A percentile compares a stretch with the other conserved stretches of the same genome.
phyloP scores from a whole-genome alignment of 129 eudicot genomes.

The Centrapalus pauciflorus region DNA sequence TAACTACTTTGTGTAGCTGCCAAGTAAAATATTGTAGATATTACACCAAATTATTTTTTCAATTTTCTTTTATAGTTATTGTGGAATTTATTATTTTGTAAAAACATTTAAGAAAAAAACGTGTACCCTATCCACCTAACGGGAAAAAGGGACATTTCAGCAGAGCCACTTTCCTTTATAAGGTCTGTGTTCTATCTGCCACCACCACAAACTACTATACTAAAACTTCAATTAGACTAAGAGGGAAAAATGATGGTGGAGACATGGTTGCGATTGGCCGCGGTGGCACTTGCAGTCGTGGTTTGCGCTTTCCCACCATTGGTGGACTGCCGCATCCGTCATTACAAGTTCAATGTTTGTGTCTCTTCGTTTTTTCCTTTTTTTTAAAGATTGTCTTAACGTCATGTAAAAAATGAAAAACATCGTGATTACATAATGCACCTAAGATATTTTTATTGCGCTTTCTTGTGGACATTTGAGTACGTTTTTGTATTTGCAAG shows the following conservation, averaged over 20 bases:
- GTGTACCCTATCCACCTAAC: constrained; percentile 29
- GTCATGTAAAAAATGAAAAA: not conserved
- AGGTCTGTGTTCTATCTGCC: constrained; percentile 8
- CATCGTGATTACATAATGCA: not conserved
- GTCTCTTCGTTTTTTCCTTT: not conserved
- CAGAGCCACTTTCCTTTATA: constrained; percentile 30
- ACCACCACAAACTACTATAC: constrained; percentile 24
- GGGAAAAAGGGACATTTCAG: constrained; percentile 34
- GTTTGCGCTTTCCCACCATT: constrained; percentile 35
- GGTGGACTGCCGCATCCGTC: constrained; percentile 53
- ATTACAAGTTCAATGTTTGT: constrained; percentile 78
- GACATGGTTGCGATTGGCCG: constrained; percentile 29
- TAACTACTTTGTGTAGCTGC: constrained; percentile 36
- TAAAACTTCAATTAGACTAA: constrained; percentile 3
- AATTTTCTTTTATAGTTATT: not conserved
- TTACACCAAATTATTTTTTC: constrained; percentile 21
- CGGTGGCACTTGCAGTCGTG: constrained; percentile 26
- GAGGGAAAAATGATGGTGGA: constrained; percentile 21
- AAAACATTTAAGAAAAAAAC: constrained; percentile 11
- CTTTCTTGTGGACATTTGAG: not conserved
- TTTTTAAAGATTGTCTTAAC: not conserved
- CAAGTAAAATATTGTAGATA: constrained; percentile 31
- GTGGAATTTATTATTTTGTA: not conserved
- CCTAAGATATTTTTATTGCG: not conserved
- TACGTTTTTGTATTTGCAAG: not conserved